These are phyloP conservation scores for Pseudozyma sp. DNA, from an alignment of 1,284 basidiomycete species.

Conservation along the genomic window DNA sequence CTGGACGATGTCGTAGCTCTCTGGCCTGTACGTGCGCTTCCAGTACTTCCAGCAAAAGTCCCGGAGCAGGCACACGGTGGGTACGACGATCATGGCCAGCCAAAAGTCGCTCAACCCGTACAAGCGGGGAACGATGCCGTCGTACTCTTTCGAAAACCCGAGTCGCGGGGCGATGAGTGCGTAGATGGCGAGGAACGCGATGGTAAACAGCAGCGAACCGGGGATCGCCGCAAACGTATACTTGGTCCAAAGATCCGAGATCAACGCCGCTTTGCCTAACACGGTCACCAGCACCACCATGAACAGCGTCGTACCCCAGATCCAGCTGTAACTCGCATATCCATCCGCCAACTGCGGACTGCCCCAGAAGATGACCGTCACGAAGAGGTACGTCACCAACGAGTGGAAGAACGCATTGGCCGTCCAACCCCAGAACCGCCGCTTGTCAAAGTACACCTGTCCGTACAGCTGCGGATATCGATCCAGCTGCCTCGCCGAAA, in stretches of 20 bases:
- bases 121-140: constrained; percentile 82
- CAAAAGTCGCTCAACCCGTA: constrained; percentile 91
- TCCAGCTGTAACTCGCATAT: constrained; percentile 90
- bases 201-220: constrained; percentile 93
- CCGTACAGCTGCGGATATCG: constrained; percentile 94
- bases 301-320: constrained; percentile 96
- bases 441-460: constrained; percentile 62
- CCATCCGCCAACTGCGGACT: constrained; percentile 78
- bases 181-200: constrained; percentile 92
- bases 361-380: constrained; percentile 89
- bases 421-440: constrained; percentile 88
- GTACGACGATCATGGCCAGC: constrained; percentile 87
- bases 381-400: constrained; percentile 87
- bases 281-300: constrained; percentile 92
- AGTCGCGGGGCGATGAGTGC: constrained; percentile 83
- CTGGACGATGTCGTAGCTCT: constrained; percentile 95
- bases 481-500: constrained; percentile 94
- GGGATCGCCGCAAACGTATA: constrained; percentile 89
- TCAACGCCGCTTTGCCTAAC: constrained; percentile 93
- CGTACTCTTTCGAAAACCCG: constrained; percentile 84
- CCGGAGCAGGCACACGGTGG: constrained; percentile 85
- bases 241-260: constrained; percentile 99
- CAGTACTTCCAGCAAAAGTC: constrained; percentile 73
- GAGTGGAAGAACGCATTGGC: constrained; percentile 83
- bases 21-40: constrained; percentile 83